Evolutionary conservation across 331 rosid species (phyloP).

Genomic region (Quercus tomentella): DNA sequence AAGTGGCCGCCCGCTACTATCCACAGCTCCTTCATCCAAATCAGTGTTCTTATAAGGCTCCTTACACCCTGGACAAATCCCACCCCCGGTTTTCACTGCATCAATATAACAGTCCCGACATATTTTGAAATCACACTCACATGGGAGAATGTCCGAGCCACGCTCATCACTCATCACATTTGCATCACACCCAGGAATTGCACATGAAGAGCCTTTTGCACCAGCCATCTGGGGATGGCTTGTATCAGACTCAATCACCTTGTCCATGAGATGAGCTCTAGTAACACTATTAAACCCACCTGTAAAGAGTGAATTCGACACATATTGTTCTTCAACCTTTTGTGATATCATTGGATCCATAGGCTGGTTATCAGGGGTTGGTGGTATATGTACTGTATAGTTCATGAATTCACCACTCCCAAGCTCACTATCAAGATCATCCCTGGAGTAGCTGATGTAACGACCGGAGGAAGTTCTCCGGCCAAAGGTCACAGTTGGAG

Average conservation of each 20-base stretch:
- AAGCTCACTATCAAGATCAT: conserved; percentile 58
- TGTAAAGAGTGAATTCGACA: conserved; percentile 56
- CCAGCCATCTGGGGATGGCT: conserved; percentile 96
- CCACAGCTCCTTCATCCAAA: conserved; percentile 35
- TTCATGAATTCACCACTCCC: conserved; percentile 41
- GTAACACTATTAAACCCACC: conserved; percentile 65
- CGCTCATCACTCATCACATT: conserved; percentile 78
- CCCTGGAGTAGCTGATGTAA: conserved; percentile 41
- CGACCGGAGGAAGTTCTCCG: conserved; percentile 46
- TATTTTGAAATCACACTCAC: conserved; percentile 84
- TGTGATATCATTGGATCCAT: conserved; percentile 48
- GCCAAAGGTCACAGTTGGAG: conserved; percentile 58
- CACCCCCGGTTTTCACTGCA: conserved; percentile 60
- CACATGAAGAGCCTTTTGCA: conserved; percentile 74
- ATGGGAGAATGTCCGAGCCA: conserved; percentile 70
- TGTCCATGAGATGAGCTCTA: conserved; percentile 65
- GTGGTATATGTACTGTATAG: conserved; percentile 62
- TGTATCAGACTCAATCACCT: conserved; percentile 75
- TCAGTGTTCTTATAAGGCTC: conserved; percentile 59
- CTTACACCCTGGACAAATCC: conserved; percentile 70
- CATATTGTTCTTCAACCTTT: conserved; percentile 65
- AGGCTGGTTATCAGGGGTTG: conserved; percentile 71
- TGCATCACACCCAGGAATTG: conserved; percentile 78
- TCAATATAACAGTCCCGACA: conserved; percentile 78
- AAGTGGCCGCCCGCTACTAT: conserved; percentile 38